phyloP scores from a whole-genome alignment of 345 rosid genomes.

The Streptanthus diversifolius region DNA sequence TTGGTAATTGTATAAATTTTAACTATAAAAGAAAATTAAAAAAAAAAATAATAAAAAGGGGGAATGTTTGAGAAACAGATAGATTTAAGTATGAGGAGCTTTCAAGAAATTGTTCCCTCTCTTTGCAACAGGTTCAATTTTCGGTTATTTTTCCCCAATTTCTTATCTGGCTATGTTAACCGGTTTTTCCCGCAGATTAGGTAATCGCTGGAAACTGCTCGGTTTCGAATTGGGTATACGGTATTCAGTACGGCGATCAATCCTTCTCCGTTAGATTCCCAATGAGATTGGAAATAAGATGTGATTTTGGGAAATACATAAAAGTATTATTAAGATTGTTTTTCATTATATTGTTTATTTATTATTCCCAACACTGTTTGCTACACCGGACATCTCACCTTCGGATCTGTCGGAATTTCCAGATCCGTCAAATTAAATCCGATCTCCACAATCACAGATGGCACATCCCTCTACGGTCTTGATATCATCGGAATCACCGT shows the following conservation, averaged over 20 bases:
- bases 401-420: slow-evolving; percentile 47
- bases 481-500: slow-evolving; percentile 54
- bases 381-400: slow-evolving; percentile 69
- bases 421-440: slow-evolving; percentile 55
- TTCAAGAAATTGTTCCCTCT: too few relatives aligned
- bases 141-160: background rate
- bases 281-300: too few relatives aligned
- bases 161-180: background rate
- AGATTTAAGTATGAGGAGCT: too few relatives aligned
- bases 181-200: slow-evolving; percentile 31
- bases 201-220: slow-evolving; percentile 47
- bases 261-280: slow-evolving; percentile 70
- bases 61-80: too few relatives aligned
- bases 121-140: slow-evolving; percentile 45
- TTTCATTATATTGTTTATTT: too few relatives aligned
- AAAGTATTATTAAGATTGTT: too few relatives aligned
- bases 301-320: too few relatives aligned
- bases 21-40: too few relatives aligned
- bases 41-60: too few relatives aligned
- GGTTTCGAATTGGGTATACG: slow-evolving; percentile 61
- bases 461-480: slow-evolving; percentile 59
- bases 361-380: too few relatives aligned
- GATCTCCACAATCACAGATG: slow-evolving; percentile 36
- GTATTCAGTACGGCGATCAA: slow-evolving; percentile 71
- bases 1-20: too few relatives aligned